Percentiles rank a stretch among this genome's conserved stretches.
These are phyloP conservation scores for Cicer arietinum DNA, from an alignment of 306 rosid species.

Conservation along the genomic window DNA sequence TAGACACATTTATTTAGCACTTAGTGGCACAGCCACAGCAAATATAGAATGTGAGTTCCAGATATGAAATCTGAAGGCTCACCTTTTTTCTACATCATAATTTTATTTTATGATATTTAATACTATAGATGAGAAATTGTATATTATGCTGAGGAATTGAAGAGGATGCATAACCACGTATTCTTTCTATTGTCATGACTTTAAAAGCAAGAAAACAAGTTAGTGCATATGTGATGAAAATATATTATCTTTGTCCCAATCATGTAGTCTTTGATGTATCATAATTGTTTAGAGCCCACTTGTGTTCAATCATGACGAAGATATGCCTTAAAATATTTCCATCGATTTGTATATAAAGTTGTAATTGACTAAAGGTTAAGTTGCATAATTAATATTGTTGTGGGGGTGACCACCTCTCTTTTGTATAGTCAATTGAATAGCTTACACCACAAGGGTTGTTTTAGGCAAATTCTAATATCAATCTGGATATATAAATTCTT, in stretches of 20 bases:
- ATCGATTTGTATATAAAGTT: not conserved
- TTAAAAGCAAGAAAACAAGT: conserved; percentile 47
- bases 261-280: conserved; percentile 52
- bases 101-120: not conserved
- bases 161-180: conserved; percentile 18
- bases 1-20: not conserved
- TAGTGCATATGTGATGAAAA: conserved; percentile 42
- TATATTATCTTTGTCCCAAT: conserved; percentile 56
- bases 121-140: not conserved
- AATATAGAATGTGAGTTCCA: not conserved
- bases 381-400: conserved; percentile 38
- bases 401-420: conserved; percentile 47
- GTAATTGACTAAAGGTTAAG: conserved; percentile 42
- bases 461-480: no score
- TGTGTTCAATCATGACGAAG: conserved; percentile 47
- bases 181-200: conserved; percentile 34
- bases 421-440: conserved; percentile 50
- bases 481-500: no score
- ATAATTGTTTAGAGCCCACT: conserved; percentile 56
- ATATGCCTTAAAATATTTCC: conserved; percentile 8
- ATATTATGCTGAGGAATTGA: conserved; percentile 36
- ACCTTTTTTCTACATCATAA: not conserved
- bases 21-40: conserved; percentile 7
- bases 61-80: not conserved
- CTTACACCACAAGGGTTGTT: conserved; percentile 21